A percentile compares a stretch with the other conserved stretches of the same genome.
These are phyloP conservation scores for Neopestalotiopsis sp. DNA, from an alignment of 2,329 filamentous ascomycete genomes.

Conservation along the genomic window DNA sequence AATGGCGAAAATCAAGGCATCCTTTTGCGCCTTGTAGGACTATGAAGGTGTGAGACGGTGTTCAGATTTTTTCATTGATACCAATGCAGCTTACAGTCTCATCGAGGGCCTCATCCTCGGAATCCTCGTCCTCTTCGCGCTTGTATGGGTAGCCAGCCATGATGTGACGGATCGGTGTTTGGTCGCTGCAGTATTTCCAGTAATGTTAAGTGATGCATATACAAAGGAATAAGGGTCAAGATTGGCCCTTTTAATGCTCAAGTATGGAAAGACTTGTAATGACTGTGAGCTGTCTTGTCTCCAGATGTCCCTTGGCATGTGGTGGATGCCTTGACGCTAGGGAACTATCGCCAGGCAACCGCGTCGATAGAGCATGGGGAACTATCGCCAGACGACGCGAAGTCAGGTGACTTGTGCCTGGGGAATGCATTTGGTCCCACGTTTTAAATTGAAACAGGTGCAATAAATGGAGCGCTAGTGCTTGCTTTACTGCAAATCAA, in stretches of 20 bases:
- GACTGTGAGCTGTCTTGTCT: no score
- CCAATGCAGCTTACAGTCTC: constrained; percentile 56
- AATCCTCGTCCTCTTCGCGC: constrained; percentile 65
- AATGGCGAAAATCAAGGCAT: constrained; percentile 97
- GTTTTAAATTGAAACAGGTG: neutral
- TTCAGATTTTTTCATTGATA: neutral
- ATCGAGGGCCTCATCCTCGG: constrained; percentile 68
- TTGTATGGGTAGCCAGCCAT: constrained; percentile 46
- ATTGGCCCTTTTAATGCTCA: neutral
- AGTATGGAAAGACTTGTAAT: neutral
- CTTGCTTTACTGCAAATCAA: neutral
- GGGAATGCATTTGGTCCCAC: no score
- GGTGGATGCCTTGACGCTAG: constrained; percentile 8
- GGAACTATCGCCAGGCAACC: constrained; percentile 17
- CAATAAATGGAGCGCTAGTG: neutral
- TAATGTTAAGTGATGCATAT: neutral
- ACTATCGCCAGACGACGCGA: constrained; percentile 7
- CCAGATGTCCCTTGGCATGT: neutral
- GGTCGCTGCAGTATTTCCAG: neutral
- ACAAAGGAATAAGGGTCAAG: neutral
- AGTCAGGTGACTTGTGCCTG: constrained; percentile 12
- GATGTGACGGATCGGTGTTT: neutral
- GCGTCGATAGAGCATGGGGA: neutral
- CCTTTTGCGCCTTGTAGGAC: constrained; percentile 91
- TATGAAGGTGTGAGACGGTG: constrained; percentile 37